phyloP scores from a whole-genome alignment of 306 rosid species.

The Citrullus mucosospermus region DNA sequence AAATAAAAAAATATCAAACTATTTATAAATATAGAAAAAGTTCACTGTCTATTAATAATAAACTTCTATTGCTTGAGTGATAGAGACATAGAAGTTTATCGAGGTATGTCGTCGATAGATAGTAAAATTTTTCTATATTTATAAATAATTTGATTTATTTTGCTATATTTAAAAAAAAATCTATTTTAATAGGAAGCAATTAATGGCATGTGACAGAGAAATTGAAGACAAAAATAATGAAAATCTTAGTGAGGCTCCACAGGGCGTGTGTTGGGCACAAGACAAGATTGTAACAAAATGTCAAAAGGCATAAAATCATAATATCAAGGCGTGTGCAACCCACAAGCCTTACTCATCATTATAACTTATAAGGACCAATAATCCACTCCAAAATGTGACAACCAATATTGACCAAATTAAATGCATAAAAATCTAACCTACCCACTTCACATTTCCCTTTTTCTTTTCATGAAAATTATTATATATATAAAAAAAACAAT shows the following conservation, averaged over 20 bases:
- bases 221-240: not conserved
- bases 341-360: slow-evolving; percentile 1
- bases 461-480: not conserved
- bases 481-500: not conserved
- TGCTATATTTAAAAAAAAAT: too few species aligned
- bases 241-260: not conserved
- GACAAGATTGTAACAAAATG: not conserved
- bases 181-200: not conserved
- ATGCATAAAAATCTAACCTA: not conserved
- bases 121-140: too few species aligned
- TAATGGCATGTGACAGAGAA: not conserved
- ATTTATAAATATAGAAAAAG: too few species aligned
- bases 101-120: too few species aligned
- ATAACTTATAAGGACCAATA: not conserved
- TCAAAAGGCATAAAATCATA: not conserved
- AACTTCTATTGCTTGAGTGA: too few species aligned
- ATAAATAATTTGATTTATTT: too few species aligned
- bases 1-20: too few species aligned
- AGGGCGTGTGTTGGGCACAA: not conserved
- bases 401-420: not conserved
- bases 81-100: too few species aligned
- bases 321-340: not conserved
- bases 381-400: not conserved
- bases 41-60: too few species aligned
- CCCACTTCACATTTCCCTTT: not conserved